Percentiles rank a stretch among this genome's conserved stretches.
These are phyloP conservation scores for Camellia sinensis DNA, from an alignment of 148 eudicot species.

Conservation along the genomic window DNA sequence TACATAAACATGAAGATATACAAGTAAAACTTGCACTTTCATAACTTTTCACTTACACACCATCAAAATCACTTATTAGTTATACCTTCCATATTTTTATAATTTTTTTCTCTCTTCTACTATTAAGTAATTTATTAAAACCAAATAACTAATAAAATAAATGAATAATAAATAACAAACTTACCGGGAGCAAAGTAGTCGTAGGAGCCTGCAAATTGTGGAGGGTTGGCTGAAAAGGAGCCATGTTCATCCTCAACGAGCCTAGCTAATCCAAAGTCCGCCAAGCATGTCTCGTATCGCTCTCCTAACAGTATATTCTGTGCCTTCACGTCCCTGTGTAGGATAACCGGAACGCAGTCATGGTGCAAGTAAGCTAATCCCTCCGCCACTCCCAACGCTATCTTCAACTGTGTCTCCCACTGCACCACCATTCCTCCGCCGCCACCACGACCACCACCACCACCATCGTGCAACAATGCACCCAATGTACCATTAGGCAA, in stretches of 20 bases:
- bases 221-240: conserved; percentile 42
- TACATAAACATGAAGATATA: too few species aligned
- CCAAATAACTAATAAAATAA: neutral
- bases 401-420: conserved; percentile 75
- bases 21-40: too few species aligned
- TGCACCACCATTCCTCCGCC: conserved; percentile 32
- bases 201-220: conserved; percentile 84
- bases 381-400: conserved; percentile 81
- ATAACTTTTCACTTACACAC: too few species aligned
- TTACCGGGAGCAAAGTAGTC: conserved; percentile 97
- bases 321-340: conserved; percentile 84
- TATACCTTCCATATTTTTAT: too few species aligned
- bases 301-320: conserved; percentile 84
- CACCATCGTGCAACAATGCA: conserved; percentile 51
- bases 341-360: conserved; percentile 74
- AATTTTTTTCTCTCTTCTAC: too few species aligned
- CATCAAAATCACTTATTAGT: too few species aligned
- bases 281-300: conserved; percentile 72
- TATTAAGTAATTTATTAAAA: too few species aligned
- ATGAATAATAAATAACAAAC: neutral
- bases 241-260: conserved; percentile 60
- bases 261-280: conserved; percentile 90
- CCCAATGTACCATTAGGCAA: conserved; percentile 71
- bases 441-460: neutral
- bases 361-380: conserved; percentile 88